These are phyloP conservation scores for Trypanosoma cruzi DNA, from an alignment of 208 protist species.

Conservation along the genomic window DNA sequence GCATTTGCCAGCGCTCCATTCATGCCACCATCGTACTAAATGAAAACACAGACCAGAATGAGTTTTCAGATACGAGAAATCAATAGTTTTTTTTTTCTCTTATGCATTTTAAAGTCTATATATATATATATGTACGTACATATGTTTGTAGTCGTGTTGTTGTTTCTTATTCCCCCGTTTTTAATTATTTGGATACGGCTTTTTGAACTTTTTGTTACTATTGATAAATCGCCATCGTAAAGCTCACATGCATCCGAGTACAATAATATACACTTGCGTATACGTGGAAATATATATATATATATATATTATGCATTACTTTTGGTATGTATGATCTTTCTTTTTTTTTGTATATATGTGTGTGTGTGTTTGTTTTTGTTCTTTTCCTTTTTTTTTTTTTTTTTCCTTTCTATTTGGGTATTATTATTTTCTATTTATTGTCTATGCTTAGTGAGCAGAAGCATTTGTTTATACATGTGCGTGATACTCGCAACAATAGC, in stretches of 20 bases:
- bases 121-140: too few species aligned
- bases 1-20: conserved; percentile 53
- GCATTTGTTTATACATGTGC: background rate
- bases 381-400: background rate
- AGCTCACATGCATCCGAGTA: too few species aligned
- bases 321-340: too few species aligned
- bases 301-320: too few species aligned
- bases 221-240: too few species aligned
- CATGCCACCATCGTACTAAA: conserved; percentile 47
- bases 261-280: too few species aligned
- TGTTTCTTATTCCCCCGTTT: conserved; percentile 1
- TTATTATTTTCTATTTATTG: background rate
- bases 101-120: too few species aligned
- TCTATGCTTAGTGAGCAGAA: background rate
- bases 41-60: conserved; percentile 13
- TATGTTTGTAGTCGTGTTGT: too few species aligned
- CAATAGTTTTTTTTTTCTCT: too few species aligned
- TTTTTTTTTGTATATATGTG: background rate
- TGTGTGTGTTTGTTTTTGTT: background rate
- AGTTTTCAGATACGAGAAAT: background rate
- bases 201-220: too few species aligned
- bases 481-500: background rate
- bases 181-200: conserved; percentile 15
- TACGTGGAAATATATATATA: too few species aligned
- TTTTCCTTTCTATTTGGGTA: too few species aligned